Conservation (phyloP, 345 rosid species). For the Bruguiera sexangula region DNA sequence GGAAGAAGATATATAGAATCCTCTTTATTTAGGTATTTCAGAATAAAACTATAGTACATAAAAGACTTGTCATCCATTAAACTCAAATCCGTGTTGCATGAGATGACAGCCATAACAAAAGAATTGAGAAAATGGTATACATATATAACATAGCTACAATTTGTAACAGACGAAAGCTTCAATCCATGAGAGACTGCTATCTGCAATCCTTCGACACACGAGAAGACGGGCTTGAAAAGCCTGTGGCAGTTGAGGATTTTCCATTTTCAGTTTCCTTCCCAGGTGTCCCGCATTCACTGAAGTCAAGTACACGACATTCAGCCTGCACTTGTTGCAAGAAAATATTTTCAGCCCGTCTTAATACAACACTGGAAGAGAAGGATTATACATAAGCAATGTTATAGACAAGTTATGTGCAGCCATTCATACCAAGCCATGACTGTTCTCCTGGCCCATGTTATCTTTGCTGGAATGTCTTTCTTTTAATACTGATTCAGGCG, state of each 20-base stretch:
- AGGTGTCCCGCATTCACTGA: slow-evolving; percentile 90
- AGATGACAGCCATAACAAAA: slow-evolving; percentile 13
- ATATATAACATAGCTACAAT: slow-evolving; percentile 23
- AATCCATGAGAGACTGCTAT: slow-evolving; percentile 30
- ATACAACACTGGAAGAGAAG: background rate
- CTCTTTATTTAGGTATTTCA: background rate
- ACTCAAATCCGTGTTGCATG: slow-evolving; percentile 1
- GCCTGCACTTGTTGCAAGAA: slow-evolving; percentile 41
- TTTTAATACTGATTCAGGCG: slow-evolving; percentile 53
- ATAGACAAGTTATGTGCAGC: background rate
- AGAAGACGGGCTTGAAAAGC: slow-evolving; percentile 68
- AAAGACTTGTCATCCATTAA: slow-evolving; percentile 17
- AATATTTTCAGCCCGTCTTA: slow-evolving; percentile 6
- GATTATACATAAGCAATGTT: background rate
- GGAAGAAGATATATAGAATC: too few relatives aligned
- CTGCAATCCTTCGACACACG: slow-evolving; percentile 86
- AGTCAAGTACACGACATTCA: slow-evolving; percentile 82
- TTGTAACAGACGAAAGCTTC: slow-evolving; percentile 9
- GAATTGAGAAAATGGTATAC: background rate
- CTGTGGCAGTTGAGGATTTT: slow-evolving; percentile 34
- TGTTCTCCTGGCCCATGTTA: slow-evolving; percentile 43
- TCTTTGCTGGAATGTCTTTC: slow-evolving; percentile 33
- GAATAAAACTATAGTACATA: background rate
- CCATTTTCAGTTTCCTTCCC: slow-evolving; percentile 48
- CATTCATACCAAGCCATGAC: slow-evolving; percentile 33